phyloP scores from a whole-genome alignment of 805 yeast species.

The Hagleromyces aurorensis region DNA sequence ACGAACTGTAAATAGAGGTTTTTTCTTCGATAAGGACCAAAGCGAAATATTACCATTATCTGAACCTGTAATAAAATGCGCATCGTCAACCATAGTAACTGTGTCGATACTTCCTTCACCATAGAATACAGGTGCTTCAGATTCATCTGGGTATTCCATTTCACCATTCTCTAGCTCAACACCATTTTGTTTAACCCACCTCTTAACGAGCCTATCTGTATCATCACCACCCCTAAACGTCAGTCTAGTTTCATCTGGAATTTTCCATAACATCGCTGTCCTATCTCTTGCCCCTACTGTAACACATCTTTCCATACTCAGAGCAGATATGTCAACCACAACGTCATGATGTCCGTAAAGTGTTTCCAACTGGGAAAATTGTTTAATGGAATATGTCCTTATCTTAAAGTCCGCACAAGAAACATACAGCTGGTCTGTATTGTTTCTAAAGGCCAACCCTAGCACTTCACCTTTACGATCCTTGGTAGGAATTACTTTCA shows the following conservation, averaged over 20 bases:
- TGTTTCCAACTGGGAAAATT: conserved; percentile 81
- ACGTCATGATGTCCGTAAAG: conserved; percentile 93
- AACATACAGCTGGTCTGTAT: conserved; percentile 78
- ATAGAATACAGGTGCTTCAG: conserved; percentile 36
- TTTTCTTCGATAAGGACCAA: conserved; percentile 89
- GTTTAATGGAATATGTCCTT: conserved; percentile 78
- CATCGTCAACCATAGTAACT: conserved; percentile 85
- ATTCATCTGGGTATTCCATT: conserved; percentile 23
- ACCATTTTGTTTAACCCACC: conserved; percentile 29
- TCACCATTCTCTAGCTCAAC: conserved; percentile 27
- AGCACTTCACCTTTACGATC: conserved; percentile 66
- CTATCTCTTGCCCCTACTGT: conserved; percentile 94
- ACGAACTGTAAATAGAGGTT: conserved; percentile 64
- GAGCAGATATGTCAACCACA: conserved; percentile 72
- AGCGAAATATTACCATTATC: conserved; percentile 87
- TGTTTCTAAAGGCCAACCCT: conserved; percentile 69
- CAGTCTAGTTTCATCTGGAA: conserved; percentile 87
- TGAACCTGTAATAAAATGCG: conserved; percentile 88
- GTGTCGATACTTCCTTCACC: conserved; percentile 87
- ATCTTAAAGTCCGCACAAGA: conserved; percentile 89
- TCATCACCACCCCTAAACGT: conserved; percentile 88
- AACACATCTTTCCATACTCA: conserved; percentile 84
- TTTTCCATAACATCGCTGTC: conserved; percentile 94
- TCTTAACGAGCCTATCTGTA: conserved; percentile 36
- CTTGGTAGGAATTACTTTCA: conserved; percentile 69